Evolutionary conservation across 2,329 filamentous ascomycete genomes (phyloP), one percentile per base, ranked within the genome.

Genomic region (Pseudogymnoascus sp.): DNA sequence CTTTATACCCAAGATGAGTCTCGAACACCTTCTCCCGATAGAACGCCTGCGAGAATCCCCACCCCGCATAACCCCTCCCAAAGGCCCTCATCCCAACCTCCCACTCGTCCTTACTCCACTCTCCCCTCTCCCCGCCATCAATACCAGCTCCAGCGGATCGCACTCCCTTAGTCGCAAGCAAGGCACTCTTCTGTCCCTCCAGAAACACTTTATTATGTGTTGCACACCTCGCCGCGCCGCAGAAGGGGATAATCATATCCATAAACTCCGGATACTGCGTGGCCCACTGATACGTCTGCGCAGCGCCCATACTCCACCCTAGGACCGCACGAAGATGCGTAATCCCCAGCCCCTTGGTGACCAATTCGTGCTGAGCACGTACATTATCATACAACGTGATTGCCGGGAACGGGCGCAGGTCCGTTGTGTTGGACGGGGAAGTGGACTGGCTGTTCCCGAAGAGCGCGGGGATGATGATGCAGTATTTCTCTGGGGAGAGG

Each of bases 1-100:
- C 77, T 65, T 85, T 84, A 67, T 81, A 90, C 0, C 86, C 86
- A 7, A 92, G 78, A 0, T 70, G 76, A 1, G 73, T 85, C 70
- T 89, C 82, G 70, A 87, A 87, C n/a, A 90, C 63, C 70, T 80
- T 86, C 66, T 90, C 78, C 1, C 89, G 81, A 68, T 93, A 93
- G 68, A 92, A 93, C 0, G 87, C 81, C 68, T 92, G 89, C 59
- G 85, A 88, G 68, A 93, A 89, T 0, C 90, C 89, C 89, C 85
- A 94, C 0, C 89, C 89, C 1, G 89, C 88, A 72, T 94, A 94
- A 0, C 86, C 89, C 47, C 88, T 79, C 0, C 82, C 88, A 61
- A 93, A 82, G 0, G 89, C 89, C 68, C 87, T 91, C 39, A 93
- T 70, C 0, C 83, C 86, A 18, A 77, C 74, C 14, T 77, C 75